Evolutionary conservation across 257 asterid species (phyloP).

Genomic region (Ligustrum vulgare): DNA sequence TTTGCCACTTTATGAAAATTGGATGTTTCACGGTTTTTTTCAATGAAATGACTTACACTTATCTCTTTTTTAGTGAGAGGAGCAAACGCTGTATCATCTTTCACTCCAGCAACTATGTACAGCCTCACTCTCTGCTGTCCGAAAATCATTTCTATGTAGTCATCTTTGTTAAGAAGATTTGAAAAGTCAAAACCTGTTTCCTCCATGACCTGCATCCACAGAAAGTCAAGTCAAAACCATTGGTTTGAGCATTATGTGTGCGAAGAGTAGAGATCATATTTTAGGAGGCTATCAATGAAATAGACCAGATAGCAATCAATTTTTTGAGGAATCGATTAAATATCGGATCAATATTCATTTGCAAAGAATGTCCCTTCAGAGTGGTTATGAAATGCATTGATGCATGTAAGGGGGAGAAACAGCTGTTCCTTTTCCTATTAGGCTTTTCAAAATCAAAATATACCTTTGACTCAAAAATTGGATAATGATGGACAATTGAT

Average conservation of each 20-base stretch:
- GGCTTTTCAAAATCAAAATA: not conserved
- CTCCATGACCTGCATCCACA: slow-evolving; percentile 66
- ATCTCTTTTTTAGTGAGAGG: slow-evolving; percentile 89
- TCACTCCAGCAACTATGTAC: slow-evolving; percentile 77
- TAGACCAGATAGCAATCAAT: not conserved
- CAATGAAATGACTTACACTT: slow-evolving; percentile 56
- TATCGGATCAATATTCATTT: not conserved
- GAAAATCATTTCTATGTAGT: slow-evolving; percentile 70
- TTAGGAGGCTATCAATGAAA: not conserved
- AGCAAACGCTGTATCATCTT: slow-evolving; percentile 72
- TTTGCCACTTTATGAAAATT: slow-evolving; percentile 10
- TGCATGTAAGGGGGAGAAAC: not conserved
- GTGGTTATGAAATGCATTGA: not conserved
- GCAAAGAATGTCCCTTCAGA: not conserved
- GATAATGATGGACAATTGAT: not conserved
- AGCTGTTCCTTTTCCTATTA: slow-evolving; percentile 3
- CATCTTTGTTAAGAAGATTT: slow-evolving; percentile 63
- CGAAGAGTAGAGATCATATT: not conserved
- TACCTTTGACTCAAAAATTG: not conserved
- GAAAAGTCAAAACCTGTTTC: slow-evolving; percentile 92
- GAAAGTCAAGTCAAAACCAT: slow-evolving; percentile 21
- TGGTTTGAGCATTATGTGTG: slow-evolving; percentile 9
- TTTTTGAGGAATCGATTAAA: not conserved
- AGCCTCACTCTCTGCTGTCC: slow-evolving; percentile 90
- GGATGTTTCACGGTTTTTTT: slow-evolving; percentile 3